Percentiles rank a stretch among this genome's conserved stretches.
phyloP scores from a whole-genome alignment of 1,284 basidiomycete genomes.

The Kalmanozyma brasiliensis region DNA sequence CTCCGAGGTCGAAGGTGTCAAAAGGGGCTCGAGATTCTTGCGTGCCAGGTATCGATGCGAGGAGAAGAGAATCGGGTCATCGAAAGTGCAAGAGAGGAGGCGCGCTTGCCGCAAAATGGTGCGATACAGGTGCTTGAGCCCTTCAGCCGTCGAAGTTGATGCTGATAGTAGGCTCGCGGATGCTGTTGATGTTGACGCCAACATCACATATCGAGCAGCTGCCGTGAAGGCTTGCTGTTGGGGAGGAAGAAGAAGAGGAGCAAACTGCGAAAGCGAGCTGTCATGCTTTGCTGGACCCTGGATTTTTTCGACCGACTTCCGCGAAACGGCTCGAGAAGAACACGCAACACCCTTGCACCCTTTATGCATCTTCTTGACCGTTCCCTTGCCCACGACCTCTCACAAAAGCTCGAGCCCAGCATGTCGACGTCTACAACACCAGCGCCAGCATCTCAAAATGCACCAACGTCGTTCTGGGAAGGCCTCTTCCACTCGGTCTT shows the following conservation, averaged over 20 bases:
- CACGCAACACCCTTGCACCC: neutral
- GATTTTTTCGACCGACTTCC: constrained; percentile 25
- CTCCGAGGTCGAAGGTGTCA: neutral
- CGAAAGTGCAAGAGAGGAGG: constrained; percentile 20
- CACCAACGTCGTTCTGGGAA: constrained; percentile 20
- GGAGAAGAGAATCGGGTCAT: constrained; percentile 22
- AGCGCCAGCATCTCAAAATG: neutral
- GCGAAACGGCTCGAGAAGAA: constrained; percentile 12
- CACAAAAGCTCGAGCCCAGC: neutral
- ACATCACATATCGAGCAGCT: neutral
- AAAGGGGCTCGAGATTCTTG: constrained; percentile 28
- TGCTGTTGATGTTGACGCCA: constrained; percentile 17
- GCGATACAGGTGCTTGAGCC: constrained; percentile 36
- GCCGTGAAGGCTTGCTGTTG: too few species aligned
- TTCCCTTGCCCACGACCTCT: neutral
- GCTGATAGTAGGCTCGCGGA: constrained; percentile 5
- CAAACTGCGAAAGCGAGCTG: neutral
- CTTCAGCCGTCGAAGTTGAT: constrained; percentile 9
- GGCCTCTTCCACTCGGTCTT: constrained; percentile 58
- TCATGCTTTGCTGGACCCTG: constrained; percentile 14
- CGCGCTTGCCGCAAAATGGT: constrained; percentile 36
- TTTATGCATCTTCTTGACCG: neutral
- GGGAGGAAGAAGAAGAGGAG: neutral
- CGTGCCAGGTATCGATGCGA: constrained; percentile 41
- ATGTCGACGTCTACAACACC: constrained; percentile 12